Percentiles rank a stretch among this genome's conserved stretches.
Evolutionary conservation across 2,329 filamentous ascomycete genomes (phyloP).

Genomic region (Aspergillus ustus): DNA sequence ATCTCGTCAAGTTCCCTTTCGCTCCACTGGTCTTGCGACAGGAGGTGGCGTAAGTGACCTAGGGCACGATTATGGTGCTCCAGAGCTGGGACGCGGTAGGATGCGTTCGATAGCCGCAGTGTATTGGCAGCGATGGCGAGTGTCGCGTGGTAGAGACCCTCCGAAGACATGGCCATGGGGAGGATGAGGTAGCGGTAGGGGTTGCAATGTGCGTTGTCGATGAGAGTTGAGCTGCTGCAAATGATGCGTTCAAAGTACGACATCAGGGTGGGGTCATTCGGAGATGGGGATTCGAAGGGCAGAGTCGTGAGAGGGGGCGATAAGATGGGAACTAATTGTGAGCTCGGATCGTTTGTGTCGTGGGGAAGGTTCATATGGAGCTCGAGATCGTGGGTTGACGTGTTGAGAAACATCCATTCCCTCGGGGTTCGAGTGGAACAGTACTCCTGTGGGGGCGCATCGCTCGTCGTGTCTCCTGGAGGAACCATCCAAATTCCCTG

Average conservation of each 20-base stretch:
- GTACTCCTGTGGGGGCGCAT: too few species aligned
- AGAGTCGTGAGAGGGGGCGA: not conserved
- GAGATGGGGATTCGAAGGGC: not conserved
- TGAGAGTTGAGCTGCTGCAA: constrained; percentile 33
- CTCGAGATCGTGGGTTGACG: not conserved
- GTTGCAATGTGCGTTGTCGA: constrained; percentile 33
- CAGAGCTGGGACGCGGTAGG: constrained; percentile 28
- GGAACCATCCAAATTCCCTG: not conserved
- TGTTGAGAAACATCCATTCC: not conserved
- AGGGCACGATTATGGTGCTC: constrained; percentile 22
- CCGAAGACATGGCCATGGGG: constrained; percentile 32
- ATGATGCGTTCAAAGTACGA: constrained; percentile 33
- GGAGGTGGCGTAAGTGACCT: not conserved
- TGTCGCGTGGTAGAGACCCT: constrained; percentile 33
- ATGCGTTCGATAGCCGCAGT: constrained; percentile 26
- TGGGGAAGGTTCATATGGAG: not conserved
- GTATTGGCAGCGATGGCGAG: constrained; percentile 33
- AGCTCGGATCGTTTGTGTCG: too few species aligned
- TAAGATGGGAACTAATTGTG: not conserved
- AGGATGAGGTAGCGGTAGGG: constrained; percentile 36
- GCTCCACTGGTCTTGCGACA: not conserved
- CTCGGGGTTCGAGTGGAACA: too few species aligned
- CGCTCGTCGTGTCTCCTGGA: too few species aligned
- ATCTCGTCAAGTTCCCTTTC: constrained; percentile 32
- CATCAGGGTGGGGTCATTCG: constrained; percentile 24